phyloP scores from a whole-genome alignment of 2,329 filamentous ascomycete genomes.

The Waltergamsia citrina region DNA sequence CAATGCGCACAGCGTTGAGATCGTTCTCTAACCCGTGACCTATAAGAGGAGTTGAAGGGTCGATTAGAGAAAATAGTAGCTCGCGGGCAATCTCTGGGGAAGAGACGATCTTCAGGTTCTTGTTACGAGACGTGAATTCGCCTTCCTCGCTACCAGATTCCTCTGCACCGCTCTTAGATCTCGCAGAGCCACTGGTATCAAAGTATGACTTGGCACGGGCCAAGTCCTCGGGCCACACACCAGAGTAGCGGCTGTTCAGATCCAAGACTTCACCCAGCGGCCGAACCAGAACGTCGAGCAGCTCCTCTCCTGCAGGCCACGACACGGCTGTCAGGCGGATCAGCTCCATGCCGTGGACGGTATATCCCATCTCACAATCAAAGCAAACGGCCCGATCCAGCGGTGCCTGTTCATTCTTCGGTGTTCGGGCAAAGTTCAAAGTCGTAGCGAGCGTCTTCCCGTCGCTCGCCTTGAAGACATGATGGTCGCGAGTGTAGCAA shows the following conservation, averaged over 20 bases:
- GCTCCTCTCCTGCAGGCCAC: constrained; percentile 67
- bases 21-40: constrained; percentile 96
- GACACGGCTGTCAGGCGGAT: constrained; percentile 81
- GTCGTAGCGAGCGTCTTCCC: constrained; percentile 66
- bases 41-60: constrained; percentile 71
- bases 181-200: constrained; percentile 10
- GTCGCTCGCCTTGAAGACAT: constrained; percentile 82
- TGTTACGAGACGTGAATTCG: constrained; percentile 17
- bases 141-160: constrained; percentile 15
- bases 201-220: constrained; percentile 54
- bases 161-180: constrained; percentile 13
- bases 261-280: constrained; percentile 80
- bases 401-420: constrained; percentile 45
- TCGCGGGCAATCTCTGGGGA: constrained; percentile 67
- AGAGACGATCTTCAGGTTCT: constrained; percentile 59
- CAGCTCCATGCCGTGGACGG: constrained; percentile 77
- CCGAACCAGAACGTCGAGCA: constrained; percentile 79
- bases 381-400: constrained; percentile 64
- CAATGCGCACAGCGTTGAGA: constrained; percentile 72
- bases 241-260: constrained; percentile 86
- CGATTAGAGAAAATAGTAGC: constrained; percentile 67
- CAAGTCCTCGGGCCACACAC: constrained; percentile 72
- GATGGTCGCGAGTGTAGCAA: constrained; percentile 60
- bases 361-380: constrained; percentile 98
- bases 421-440: constrained; percentile 74